These are phyloP conservation scores for Colletotrichum cuscutae DNA, from an alignment of 2,329 filamentous ascomycete genomes.

Conservation along the genomic window DNA sequence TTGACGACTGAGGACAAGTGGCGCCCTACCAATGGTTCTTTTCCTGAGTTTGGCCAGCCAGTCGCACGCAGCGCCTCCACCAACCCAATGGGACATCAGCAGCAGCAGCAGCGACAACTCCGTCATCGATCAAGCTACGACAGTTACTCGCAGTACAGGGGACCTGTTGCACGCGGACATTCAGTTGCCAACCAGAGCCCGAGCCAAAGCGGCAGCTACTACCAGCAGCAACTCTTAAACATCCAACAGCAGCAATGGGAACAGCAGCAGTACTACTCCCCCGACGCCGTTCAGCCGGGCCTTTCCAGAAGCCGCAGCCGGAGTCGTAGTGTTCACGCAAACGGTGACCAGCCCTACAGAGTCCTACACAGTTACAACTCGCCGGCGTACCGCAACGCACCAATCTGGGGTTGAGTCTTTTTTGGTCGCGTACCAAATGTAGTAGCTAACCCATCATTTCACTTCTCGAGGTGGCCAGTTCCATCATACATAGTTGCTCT, in stretches of 20 bases:
- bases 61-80: constrained; percentile 13
- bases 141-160: constrained; percentile 35
- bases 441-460: not conserved
- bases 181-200: constrained; percentile 31
- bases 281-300: constrained; percentile 47
- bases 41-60: not conserved
- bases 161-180: constrained; percentile 21
- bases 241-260: constrained; percentile 40
- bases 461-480: constrained; percentile 35
- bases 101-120: constrained; percentile 36
- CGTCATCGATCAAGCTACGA: constrained; percentile 48
- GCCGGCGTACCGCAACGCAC: constrained; percentile 63
- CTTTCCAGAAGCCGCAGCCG: constrained; percentile 15
- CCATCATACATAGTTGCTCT: not conserved
- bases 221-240: constrained; percentile 28
- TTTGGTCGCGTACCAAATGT: not conserved
- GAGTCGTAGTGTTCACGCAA: constrained; percentile 22
- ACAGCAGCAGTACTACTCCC: constrained; percentile 39
- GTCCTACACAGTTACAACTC: constrained; percentile 69
- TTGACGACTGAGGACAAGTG: not conserved
- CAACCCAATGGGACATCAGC: constrained; percentile 11
- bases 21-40: constrained; percentile 4
- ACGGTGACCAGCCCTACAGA: constrained; percentile 54
- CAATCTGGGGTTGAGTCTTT: constrained; percentile 62
- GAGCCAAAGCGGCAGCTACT: constrained; percentile 26